phyloP scores from a whole-genome alignment of 805 yeast species.

The Aciculoconidium aculeatum region DNA sequence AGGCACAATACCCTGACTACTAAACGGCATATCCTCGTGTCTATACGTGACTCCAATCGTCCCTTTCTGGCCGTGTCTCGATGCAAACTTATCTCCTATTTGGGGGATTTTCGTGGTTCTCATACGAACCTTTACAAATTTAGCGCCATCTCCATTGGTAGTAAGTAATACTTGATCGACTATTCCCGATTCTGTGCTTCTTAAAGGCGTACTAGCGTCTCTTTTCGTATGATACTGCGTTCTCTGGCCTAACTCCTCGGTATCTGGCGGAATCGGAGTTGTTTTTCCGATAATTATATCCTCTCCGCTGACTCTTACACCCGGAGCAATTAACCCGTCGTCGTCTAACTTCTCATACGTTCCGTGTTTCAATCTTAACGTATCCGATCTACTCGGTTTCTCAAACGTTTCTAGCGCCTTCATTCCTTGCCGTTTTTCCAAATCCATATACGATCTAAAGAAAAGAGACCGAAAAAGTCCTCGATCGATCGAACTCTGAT shows the following conservation, averaged over 20 bases:
- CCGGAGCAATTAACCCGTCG: constrained; percentile 97
- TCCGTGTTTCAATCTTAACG: constrained; percentile 93
- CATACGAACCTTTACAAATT: constrained; percentile 96
- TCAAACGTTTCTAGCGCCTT: constrained; percentile 96
- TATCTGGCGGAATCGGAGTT: constrained; percentile 98
- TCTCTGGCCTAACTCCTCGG: constrained; percentile 97
- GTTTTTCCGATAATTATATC: constrained; percentile 98
- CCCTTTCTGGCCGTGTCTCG: constrained; percentile 99
- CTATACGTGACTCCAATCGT: constrained; percentile 98
- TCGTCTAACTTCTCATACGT: constrained; percentile 97
- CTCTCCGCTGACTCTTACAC: constrained; percentile 97
- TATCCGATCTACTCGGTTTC: constrained; percentile 91
- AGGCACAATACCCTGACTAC: constrained; percentile 93
- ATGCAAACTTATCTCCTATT: constrained; percentile 98
- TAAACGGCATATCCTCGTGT: constrained; percentile 98
- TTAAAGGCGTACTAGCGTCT: constrained; percentile 95
- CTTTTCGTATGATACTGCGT: constrained; percentile 97
- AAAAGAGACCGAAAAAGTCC: constrained; percentile 94
- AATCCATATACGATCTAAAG: constrained; percentile 97
- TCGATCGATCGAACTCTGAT: constrained; percentile 94
- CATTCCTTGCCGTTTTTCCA: constrained; percentile 98
- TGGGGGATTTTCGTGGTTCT: constrained; percentile 98
- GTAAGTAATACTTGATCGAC: constrained; percentile 96
- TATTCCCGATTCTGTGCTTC: constrained; percentile 96
- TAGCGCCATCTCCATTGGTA: constrained; percentile 96